phyloP scores from a whole-genome alignment of 495 filamentous ascomycete species.

The Aspergillus coremiiformis region DNA sequence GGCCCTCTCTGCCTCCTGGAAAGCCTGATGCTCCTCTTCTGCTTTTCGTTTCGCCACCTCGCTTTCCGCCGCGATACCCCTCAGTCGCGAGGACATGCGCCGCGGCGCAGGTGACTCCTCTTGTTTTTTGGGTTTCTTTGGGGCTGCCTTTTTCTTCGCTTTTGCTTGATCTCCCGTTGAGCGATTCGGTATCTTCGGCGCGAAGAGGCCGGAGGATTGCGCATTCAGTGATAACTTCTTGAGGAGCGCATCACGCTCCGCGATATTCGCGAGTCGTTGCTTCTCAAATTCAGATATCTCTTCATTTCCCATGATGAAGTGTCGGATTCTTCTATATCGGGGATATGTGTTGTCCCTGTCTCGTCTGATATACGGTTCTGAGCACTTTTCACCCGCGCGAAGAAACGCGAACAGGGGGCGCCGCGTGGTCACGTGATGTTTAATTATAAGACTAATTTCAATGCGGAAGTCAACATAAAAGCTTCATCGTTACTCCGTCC shows the following conservation, averaged over 20 bases:
- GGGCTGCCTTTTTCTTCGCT: slow-evolving; percentile 42
- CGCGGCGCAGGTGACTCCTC: slow-evolving; percentile 43
- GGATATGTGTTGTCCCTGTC: not conserved
- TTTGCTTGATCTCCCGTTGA: slow-evolving; percentile 20
- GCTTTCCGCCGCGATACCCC: slow-evolving; percentile 60
- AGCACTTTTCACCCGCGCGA: not conserved
- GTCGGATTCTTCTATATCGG: not conserved
- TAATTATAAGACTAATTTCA: no score
- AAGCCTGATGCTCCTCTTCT: slow-evolving; percentile 60
- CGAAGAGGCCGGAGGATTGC: slow-evolving; percentile 46
- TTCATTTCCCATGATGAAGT: slow-evolving; percentile 14
- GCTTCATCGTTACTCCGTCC: not conserved
- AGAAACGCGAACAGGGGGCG: not conserved
- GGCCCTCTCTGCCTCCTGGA: slow-evolving; percentile 52
- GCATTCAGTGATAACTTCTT: slow-evolving; percentile 48
- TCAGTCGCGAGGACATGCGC: slow-evolving; percentile 58
- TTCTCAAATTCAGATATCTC: slow-evolving; percentile 61
- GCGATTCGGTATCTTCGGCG: slow-evolving; percentile 29
- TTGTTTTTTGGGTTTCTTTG: slow-evolving; percentile 43
- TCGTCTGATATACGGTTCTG: not conserved
- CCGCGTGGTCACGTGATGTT: not conserved
- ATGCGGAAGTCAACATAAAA: not conserved
- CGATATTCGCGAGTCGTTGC: slow-evolving; percentile 64
- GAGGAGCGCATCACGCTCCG: slow-evolving; percentile 63
- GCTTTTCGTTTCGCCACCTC: slow-evolving; percentile 72